Evolutionary conservation across 2,329 filamentous ascomycete species (phyloP), one percentile per base, ranked within the genome.

Genomic region (Apiospora malaysiana): DNA sequence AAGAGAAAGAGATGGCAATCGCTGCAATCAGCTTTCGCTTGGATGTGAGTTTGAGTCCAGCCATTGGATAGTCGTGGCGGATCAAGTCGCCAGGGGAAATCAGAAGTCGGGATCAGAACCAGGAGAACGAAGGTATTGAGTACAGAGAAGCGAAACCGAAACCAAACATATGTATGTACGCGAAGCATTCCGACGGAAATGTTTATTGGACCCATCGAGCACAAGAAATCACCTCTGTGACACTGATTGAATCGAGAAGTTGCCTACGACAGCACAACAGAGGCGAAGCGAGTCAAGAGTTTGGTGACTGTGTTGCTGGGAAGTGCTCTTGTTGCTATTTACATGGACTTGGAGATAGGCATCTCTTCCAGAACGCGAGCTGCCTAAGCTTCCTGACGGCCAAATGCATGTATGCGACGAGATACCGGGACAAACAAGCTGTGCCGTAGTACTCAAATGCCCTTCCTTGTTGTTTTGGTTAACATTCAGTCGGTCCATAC

Each of bases 1-100:
- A 89, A 0, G 78, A 76, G 49, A 84, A 82, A 0, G 85, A 87
- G 51, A 89, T 86, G 70, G 72, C 79, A 66, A 89, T 87, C 0
- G 85, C 85, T 6, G 79, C 79, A 49, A 82, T 79, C 5, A 89
- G 79, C 71, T 84, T 85, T 70, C 85, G 82, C 76, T 85, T 87
- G 16, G 80, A 79, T 9, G 79, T 77, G 9, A 85, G 74, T 32
- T 74, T 79, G 69, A 81, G 73, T 27, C 68, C 56, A 4, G 71
- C 78, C 83, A 85, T 85, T 47, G 45, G 76, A 65, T 42, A 18
- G 23, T 16, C n/a, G 40, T 45, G 6, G 18, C 16, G 18, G 12
- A 32, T 32, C 27, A 14, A 14, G n/a, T 21, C 32, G 56, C 27
- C 27, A 37, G 51, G 8, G 18, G 51, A 25, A 32, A 27, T 21